These are phyloP conservation scores for Fonsecaea monophora DNA, from an alignment of 2,329 filamentous ascomycete genomes.

Conservation along the genomic window DNA sequence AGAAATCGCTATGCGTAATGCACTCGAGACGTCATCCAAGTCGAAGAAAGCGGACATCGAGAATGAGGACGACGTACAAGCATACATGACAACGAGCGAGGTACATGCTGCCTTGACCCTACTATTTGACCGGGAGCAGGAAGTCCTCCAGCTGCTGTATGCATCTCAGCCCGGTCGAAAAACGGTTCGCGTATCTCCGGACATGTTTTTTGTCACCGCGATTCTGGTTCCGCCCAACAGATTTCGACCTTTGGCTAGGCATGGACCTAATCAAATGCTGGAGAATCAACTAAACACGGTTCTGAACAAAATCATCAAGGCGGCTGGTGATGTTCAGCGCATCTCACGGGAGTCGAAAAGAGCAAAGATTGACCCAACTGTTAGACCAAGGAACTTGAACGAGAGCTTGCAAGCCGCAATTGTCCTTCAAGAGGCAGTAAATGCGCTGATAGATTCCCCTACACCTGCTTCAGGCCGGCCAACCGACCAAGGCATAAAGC, in stretches of 20 bases:
- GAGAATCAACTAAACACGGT: conserved; percentile 88
- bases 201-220: conserved; percentile 93
- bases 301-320: conserved; percentile 82
- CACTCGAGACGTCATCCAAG: conserved; percentile 44
- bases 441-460: conserved; percentile 90
- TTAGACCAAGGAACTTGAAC: conserved; percentile 71
- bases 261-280: conserved; percentile 78
- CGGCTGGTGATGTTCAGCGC: conserved; percentile 74
- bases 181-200: conserved; percentile 66
- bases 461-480: conserved; percentile 80
- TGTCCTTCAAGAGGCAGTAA: conserved; percentile 85
- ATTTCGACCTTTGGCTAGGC: conserved; percentile 84
- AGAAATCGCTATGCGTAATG: conserved; percentile 62
- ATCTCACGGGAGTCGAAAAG: conserved; percentile 71
- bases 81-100: conserved; percentile 82
- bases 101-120: conserved; percentile 78
- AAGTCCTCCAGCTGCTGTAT: conserved; percentile 85
- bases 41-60: conserved; percentile 44
- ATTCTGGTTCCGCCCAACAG: conserved; percentile 90
- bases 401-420: conserved; percentile 79
- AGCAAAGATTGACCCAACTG: conserved; percentile 48
- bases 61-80: conserved; percentile 60
- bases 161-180: conserved; percentile 73
- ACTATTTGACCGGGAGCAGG: conserved; percentile 85
- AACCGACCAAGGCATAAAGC: conserved; percentile 94